Base-by-base conservation (phyloP, 2,329 filamentous ascomycete genomes). In the Taxawa tesnikishii region DNA sequence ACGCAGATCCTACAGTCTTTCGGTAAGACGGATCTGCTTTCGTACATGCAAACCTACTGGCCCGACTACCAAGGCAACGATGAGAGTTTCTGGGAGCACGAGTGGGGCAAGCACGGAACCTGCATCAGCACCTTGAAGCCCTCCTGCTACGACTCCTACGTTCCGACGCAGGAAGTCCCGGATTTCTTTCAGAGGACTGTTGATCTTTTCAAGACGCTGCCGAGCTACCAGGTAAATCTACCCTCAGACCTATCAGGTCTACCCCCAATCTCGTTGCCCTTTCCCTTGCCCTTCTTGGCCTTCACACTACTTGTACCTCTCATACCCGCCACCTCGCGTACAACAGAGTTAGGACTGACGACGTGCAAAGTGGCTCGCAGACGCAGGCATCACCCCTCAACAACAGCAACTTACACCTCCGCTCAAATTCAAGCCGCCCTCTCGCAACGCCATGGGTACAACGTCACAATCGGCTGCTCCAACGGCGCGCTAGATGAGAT, bases 401-500 rank as follows among this genome's bases (percentile, higher is more conserved):
- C 46, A 3, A 57, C 58, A 4, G 52, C 63, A 40, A 77, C 69
- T 2, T 81, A 80, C 53, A 66, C 63, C 2, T 60, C 63, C 2
- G 51, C 51, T 3, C 62, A 68, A 12, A 75, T 81, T 37, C 63
- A 74, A 45, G 54, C 56, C 25, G 72, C 73, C 0, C 58, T 80
- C 7, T 48, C 56, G 11, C 54, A 56, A 3, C 58, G 63, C 3
- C 54, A 62, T 38, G 62, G 65, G 12, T 56, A 63, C 9, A 66
- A 72, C n/a, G 71, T 70, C 3, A 60, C 79, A 11, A 62, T 69
- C n/a, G 78, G 74, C 31, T 70, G 67, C 45, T 53, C 53, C 5
- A 56, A 49, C 26, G 56, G 55, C 26, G 48, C 51, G 11, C 47
- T 73, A 28, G 64, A 68, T 34, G 54, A 71, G 41, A 60, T 65